These are phyloP conservation scores for Castanospermum australe DNA, from an alignment of 306 rosid genomes.

Conservation along the genomic window DNA sequence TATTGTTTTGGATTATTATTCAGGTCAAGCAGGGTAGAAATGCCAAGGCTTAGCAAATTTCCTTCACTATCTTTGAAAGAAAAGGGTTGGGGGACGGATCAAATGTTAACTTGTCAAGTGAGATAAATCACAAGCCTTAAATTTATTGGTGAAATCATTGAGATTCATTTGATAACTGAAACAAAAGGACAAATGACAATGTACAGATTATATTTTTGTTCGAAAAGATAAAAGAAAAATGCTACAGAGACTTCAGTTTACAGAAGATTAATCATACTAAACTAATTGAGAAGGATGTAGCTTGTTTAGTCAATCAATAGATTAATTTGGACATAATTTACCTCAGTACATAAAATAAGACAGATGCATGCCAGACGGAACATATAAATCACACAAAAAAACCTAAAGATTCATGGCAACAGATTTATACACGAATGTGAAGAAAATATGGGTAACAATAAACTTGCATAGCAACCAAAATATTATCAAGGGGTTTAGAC, in stretches of 20 bases:
- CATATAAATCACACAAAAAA: background rate
- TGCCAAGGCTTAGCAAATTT: background rate
- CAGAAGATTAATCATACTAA: background rate
- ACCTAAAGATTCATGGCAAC: background rate
- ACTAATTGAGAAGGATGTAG: background rate
- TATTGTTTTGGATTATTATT: background rate
- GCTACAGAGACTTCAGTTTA: background rate
- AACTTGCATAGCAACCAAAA: background rate
- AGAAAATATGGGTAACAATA: background rate
- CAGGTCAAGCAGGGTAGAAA: conserved; percentile 5
- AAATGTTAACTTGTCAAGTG: background rate
- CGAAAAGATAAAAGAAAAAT: background rate
- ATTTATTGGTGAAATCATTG: background rate
- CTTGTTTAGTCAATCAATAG: background rate
- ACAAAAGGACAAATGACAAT: background rate
- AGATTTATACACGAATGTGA: background rate
- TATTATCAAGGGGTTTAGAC: background rate
- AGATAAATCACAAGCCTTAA: background rate
- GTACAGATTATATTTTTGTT: background rate
- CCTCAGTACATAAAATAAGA: background rate
- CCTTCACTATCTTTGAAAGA: background rate
- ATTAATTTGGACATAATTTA: background rate
- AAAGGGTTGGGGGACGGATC: background rate
- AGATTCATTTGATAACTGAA: background rate
- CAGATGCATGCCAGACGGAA: background rate